Conservation (phyloP, 1,284 basidiomycete species). For the Tausonia pullulans region DNA sequence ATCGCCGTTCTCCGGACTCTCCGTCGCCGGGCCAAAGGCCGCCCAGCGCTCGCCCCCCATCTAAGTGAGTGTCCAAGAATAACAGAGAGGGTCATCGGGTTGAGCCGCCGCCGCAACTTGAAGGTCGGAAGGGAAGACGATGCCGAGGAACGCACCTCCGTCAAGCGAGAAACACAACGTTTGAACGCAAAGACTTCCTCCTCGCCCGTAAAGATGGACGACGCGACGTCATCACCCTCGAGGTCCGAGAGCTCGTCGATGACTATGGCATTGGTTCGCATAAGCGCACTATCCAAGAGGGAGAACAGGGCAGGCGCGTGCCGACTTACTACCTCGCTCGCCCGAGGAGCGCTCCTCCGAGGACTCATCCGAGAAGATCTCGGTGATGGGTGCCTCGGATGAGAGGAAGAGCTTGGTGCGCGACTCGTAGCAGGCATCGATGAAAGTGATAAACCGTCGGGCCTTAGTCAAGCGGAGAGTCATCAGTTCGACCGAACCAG, state of each 20-base stretch:
- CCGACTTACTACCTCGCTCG: conserved; percentile 48
- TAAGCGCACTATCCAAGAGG: no score
- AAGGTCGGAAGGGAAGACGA: no score
- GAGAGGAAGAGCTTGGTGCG: conserved; percentile 81
- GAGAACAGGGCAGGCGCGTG: no score
- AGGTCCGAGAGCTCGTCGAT: conserved; percentile 76
- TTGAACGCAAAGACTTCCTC: conserved; percentile 94
- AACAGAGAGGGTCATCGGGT: no score
- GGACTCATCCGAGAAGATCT: conserved; percentile 69
- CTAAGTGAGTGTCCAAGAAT: not conserved
- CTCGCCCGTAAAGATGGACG: conserved; percentile 82
- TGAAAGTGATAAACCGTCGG: conserved; percentile 90
- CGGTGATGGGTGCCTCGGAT: conserved; percentile 76
- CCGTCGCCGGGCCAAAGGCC: not conserved
- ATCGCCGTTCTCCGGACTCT: no score
- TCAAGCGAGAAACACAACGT: conserved; percentile 75
- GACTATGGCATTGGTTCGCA: conserved; percentile 31
- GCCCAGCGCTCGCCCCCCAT: conserved; percentile 12
- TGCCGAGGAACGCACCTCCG: conserved; percentile 60
- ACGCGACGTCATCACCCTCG: conserved; percentile 31
- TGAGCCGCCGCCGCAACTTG: no score
- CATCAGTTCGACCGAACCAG: not conserved
- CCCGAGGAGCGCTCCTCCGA: conserved; percentile 28
- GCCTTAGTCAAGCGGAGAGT: conserved; percentile 43
- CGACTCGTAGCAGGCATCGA: conserved; percentile 90